Evolutionary conservation across 176 grass and related monocot species (phyloP), one percentile per base, ranked within the genome.

Genomic region (Triticum timopheevii): DNA sequence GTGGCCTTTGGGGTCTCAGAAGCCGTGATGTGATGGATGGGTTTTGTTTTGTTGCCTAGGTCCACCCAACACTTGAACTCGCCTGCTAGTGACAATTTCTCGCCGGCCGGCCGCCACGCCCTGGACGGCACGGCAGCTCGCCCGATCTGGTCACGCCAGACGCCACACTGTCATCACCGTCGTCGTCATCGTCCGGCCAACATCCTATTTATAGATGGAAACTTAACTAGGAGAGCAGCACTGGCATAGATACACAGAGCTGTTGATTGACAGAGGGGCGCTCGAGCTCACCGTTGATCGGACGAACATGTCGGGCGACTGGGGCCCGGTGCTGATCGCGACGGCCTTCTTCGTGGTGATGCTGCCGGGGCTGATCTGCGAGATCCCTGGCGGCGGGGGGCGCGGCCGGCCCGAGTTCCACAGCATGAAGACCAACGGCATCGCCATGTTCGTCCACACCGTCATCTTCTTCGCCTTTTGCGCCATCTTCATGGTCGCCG

Each of bases 391-490:
- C 15, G 77, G 71, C 82, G 3, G 90, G 72, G 10, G 77, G 22
- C 78, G 35, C 17, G 50, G 39, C 77, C 3, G 49, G 78, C 62
- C 69, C 10, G 84, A 90, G 82, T 88, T 91, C 86, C 70, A 85
- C 70, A 88, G 82, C 78, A 85, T 91, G 82, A 64, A 64, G 11
- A 91, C 86, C 35, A 91, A 83, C 56, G 35, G 13, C 54, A 8
- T n/a, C 19, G 31, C 90, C 52, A 85, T 91, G 71, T 81, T 85
- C 86, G 82, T 88, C 82, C 90, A 92, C 82, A 85, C 90, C 23
- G 3, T 92, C 71, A 42, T 88, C 86, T 91, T 91, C 90, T 88
- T 92, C 72, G 90, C 40, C 65, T 85, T 87, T 69, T 87, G 85
- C 81, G 85, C 85, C 85, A 87, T 91, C 85, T 87, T 91, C 69